A percentile compares a stretch with the other conserved stretches of the same genome.
Evolutionary conservation across 2,329 filamentous ascomycete genomes (phyloP).

Genomic region (Leptographium wingfieldii): DNA sequence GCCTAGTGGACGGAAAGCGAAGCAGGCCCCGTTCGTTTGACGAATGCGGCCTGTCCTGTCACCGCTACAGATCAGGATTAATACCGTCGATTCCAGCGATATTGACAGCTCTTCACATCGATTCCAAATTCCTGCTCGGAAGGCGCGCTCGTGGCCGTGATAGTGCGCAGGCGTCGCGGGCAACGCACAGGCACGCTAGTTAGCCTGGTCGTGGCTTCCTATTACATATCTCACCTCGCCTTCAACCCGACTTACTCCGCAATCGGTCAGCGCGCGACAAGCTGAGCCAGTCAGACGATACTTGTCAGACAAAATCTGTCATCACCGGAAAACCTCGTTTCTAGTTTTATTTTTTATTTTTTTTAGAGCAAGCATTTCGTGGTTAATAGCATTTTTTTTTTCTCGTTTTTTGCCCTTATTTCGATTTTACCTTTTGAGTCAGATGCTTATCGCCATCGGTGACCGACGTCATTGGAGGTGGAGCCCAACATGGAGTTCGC

Average conservation of each 20-base stretch:
- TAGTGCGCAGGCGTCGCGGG: neutral
- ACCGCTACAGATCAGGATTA: too few species aligned
- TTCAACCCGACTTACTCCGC: conserved; percentile 1
- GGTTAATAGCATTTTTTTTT: neutral
- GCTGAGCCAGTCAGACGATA: neutral
- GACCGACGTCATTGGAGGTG: neutral
- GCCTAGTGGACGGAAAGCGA: too few species aligned
- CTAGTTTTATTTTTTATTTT: neutral
- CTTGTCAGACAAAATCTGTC: neutral
- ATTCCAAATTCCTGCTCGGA: too few species aligned
- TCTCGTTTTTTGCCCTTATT: neutral
- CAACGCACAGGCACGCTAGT: neutral
- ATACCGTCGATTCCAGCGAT: too few species aligned
- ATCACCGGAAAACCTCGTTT: neutral
- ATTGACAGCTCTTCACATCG: too few species aligned
- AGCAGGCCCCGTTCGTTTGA: too few species aligned
- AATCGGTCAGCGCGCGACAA: neutral
- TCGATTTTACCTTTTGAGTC: neutral
- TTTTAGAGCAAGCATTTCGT: neutral
- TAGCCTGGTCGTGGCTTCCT: neutral
- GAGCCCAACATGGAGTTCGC: neutral
- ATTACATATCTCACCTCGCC: neutral
- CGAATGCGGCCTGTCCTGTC: too few species aligned
- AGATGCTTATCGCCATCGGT: neutral
- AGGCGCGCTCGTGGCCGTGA: too few species aligned